Evolutionary conservation across 2,329 filamentous ascomycete species (phyloP).

Genomic region (Colletotrichum sojae): DNA sequence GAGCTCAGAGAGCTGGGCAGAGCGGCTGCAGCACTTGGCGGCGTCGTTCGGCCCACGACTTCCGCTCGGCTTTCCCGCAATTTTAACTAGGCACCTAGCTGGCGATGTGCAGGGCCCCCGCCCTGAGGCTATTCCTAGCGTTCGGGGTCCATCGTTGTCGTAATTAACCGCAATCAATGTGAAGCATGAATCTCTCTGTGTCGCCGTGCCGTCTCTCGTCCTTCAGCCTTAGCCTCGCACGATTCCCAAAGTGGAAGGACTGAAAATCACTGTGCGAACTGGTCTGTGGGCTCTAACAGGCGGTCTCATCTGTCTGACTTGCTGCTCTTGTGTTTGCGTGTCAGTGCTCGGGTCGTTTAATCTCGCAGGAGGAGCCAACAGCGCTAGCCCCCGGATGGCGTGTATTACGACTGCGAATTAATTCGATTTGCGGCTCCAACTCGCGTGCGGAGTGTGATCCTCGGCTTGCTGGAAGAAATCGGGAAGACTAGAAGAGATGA

Average conservation of each 20-base stretch:
- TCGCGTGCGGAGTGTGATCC: not conserved
- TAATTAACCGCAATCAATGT: slow-evolving; percentile 20
- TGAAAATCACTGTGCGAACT: slow-evolving; percentile 15
- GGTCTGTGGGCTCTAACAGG: slow-evolving; percentile 19
- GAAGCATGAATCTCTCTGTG: slow-evolving; percentile 20
- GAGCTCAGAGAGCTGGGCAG: no score
- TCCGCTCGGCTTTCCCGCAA: slow-evolving; percentile 25
- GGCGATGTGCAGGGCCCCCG: not conserved
- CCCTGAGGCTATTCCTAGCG: slow-evolving; percentile 22
- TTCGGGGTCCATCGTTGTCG: slow-evolving; percentile 22
- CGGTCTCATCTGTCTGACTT: no score
- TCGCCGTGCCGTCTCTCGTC: not conserved
- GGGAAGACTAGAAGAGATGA: slow-evolving; percentile 13
- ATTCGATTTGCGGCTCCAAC: slow-evolving; percentile 2
- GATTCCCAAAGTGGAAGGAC: slow-evolving; percentile 20
- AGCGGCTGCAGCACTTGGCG: not conserved
- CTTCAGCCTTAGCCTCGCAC: slow-evolving; percentile 26
- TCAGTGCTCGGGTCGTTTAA: slow-evolving; percentile 5
- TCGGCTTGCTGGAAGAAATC: not conserved
- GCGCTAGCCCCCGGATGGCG: not conserved
- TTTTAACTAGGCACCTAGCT: slow-evolving; percentile 10
- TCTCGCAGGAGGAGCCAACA: not conserved
- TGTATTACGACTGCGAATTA: slow-evolving; percentile 11
- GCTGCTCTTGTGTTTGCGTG: no score
- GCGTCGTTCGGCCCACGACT: slow-evolving; percentile 1